Evolutionary conservation across 2,329 filamentous ascomycete genomes (phyloP).

Genomic region (Clonostachys rhizophaga): DNA sequence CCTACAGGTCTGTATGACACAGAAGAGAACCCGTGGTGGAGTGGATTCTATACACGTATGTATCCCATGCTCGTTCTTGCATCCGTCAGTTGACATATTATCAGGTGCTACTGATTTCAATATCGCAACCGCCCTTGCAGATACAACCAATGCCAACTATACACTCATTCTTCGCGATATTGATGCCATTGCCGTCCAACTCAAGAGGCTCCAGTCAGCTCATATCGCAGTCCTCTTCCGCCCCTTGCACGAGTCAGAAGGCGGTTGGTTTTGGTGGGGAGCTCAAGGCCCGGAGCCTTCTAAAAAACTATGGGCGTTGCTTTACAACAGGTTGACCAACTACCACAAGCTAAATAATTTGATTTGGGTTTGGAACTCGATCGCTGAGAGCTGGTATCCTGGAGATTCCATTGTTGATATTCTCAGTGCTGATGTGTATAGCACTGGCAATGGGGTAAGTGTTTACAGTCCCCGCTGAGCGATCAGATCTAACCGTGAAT

Average conservation of each 20-base stretch:
- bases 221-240: slow-evolving; percentile 40
- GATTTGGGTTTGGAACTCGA: slow-evolving; percentile 45
- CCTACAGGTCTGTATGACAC: slow-evolving; percentile 40
- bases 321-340: slow-evolving; percentile 37
- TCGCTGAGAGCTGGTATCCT: slow-evolving; percentile 39
- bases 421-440: slow-evolving; percentile 38
- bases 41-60: slow-evolving; percentile 38
- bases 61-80: too few relatives aligned
- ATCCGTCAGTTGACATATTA: too few relatives aligned
- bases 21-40: slow-evolving; percentile 35
- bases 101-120: slow-evolving; percentile 37
- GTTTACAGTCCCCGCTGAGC: background rate
- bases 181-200: slow-evolving; percentile 39
- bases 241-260: slow-evolving; percentile 44
- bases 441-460: slow-evolving; percentile 34
- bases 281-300: slow-evolving; percentile 36
- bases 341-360: slow-evolving; percentile 41
- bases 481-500: background rate
- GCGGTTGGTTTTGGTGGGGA: slow-evolving; percentile 49
- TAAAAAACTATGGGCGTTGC: slow-evolving; percentile 34
- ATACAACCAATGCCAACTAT: slow-evolving; percentile 38
- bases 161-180: slow-evolving; percentile 39
- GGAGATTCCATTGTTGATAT: slow-evolving; percentile 39
- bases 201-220: slow-evolving; percentile 34
- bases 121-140: slow-evolving; percentile 30